Base-by-base conservation (phyloP, 495 filamentous ascomycete species). In the Xeromyces bisporus region DNA sequence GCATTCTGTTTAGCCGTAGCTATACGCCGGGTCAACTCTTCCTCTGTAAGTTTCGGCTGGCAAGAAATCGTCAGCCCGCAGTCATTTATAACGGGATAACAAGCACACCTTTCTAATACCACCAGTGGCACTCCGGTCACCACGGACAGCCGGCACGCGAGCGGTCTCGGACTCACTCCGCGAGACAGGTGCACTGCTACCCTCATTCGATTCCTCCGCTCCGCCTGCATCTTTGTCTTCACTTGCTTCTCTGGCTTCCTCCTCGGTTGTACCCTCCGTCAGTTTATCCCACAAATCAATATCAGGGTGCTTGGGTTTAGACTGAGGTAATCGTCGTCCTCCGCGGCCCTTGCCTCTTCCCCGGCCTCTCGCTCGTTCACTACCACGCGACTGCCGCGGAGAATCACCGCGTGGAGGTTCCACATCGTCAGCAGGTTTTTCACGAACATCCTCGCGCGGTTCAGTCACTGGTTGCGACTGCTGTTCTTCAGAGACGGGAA, bases 41-140 rank as follows among this genome's bases (percentile, higher is more conserved):
- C 71, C 50, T 80, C 75, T 18, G 73, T 80, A 24, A 80, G 67
- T 51, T 77, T 77, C 0, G 71, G 66, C 55, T 73, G 44, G 13
- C 15, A 28, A 6, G 15, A 18, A 16, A 38, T 52, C 8, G 39
- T 52, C 8, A 23, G 24, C 18, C 18, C 17, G 23, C 26, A n/a
- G 10, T 14, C 23, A 13, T 18, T 13, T 9, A 6, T 4, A 28
- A 15, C 3, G 21, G 18, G 26, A 32, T 20, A 27, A 6, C 15
- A 29, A 16, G 10, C 41, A 37, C 42, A 61, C 59, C 53, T 69
- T 69, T 28, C 60, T 57, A 10, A 69, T 40, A 2, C 75, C 75
- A 12, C 77, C 77, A 6, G 77, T 81, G n/a, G 62, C 66, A 39
- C 62, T 73, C 14, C 77, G 60, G 43, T 80, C 74, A 15, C 77